Evolutionary conservation across 202 grass and related monocot species (phyloP).

Genomic region (Musa balbisiana): DNA sequence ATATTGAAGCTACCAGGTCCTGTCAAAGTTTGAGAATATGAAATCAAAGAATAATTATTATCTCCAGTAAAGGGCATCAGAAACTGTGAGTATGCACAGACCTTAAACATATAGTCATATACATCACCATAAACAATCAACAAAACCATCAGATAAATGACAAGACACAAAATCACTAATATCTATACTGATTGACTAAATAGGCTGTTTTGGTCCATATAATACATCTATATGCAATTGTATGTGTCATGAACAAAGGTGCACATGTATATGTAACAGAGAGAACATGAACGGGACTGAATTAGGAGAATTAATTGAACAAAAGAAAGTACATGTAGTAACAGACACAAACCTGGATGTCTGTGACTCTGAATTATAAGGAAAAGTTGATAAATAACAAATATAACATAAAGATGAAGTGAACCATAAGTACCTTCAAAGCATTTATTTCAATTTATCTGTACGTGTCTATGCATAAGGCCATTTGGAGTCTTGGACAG

Average conservation of each 20-base stretch:
- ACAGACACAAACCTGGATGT: too few relatives aligned
- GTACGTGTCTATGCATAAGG: too few relatives aligned
- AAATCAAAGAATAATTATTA: neutral
- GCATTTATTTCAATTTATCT: too few relatives aligned
- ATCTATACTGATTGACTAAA: neutral
- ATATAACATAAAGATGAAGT: neutral
- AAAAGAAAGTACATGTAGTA: too few relatives aligned
- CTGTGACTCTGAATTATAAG: neutral
- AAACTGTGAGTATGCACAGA: neutral
- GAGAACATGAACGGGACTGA: too few relatives aligned
- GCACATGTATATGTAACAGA: neutral
- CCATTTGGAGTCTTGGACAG: too few relatives aligned
- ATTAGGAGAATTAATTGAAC: too few relatives aligned
- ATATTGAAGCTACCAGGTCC: slow-evolving; percentile 93
- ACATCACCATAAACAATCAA: neutral
- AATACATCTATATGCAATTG: neutral
- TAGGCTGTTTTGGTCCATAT: neutral
- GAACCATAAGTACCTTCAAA: neutral
- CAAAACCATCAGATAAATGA: neutral
- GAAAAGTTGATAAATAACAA: neutral
- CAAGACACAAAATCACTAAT: neutral
- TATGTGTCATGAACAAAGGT: neutral
- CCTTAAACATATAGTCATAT: neutral
- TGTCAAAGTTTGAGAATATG: slow-evolving; percentile 21
- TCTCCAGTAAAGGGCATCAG: neutral